Conservation (phyloP, 176 grass and related monocot species). For the Zea luxurians region DNA sequence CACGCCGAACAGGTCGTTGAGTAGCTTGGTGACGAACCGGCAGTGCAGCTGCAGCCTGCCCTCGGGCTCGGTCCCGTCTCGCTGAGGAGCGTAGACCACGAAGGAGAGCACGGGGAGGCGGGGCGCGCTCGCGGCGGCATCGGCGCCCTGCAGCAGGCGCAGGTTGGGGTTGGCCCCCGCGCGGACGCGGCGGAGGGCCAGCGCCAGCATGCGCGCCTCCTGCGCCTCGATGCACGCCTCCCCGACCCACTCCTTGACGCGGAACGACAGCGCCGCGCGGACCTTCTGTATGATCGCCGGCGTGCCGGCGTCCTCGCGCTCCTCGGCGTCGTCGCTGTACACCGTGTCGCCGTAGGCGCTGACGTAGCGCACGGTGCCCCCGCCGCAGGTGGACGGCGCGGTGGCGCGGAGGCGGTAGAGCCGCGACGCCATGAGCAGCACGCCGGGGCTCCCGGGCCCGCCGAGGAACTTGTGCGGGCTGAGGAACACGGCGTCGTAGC, state of each 20-base stretch:
- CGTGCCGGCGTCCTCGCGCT: slow-evolving; percentile 73
- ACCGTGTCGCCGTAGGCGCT: slow-evolving; percentile 67
- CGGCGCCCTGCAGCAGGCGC: slow-evolving; percentile 44
- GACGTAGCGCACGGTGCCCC: slow-evolving; percentile 75
- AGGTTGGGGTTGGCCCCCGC: slow-evolving; percentile 41
- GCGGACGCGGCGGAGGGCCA: slow-evolving; percentile 26
- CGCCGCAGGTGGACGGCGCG: slow-evolving; percentile 70
- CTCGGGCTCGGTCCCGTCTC: background rate
- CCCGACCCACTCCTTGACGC: slow-evolving; percentile 76
- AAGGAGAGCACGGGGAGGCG: slow-evolving; percentile 76
- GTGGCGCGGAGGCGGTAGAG: slow-evolving; percentile 56
- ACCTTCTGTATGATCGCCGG: slow-evolving; percentile 82
- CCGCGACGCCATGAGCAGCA: slow-evolving; percentile 66
- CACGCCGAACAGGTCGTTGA: slow-evolving; percentile 85
- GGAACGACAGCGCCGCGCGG: slow-evolving; percentile 61
- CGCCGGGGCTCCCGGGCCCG: slow-evolving; percentile 61
- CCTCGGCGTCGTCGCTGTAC: slow-evolving; percentile 64
- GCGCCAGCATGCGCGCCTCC: slow-evolving; percentile 25
- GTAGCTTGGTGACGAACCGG: slow-evolving; percentile 71
- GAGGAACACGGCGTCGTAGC: slow-evolving; percentile 78
- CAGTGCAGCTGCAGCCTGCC: slow-evolving; percentile 62
- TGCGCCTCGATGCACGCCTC: slow-evolving; percentile 40
- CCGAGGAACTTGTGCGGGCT: slow-evolving; percentile 84
- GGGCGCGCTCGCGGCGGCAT: background rate
- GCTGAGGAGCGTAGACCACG: slow-evolving; percentile 39